These are phyloP conservation scores for Malus hybrid DNA, from an alignment of 331 rosid genomes.

Conservation along the genomic window DNA sequence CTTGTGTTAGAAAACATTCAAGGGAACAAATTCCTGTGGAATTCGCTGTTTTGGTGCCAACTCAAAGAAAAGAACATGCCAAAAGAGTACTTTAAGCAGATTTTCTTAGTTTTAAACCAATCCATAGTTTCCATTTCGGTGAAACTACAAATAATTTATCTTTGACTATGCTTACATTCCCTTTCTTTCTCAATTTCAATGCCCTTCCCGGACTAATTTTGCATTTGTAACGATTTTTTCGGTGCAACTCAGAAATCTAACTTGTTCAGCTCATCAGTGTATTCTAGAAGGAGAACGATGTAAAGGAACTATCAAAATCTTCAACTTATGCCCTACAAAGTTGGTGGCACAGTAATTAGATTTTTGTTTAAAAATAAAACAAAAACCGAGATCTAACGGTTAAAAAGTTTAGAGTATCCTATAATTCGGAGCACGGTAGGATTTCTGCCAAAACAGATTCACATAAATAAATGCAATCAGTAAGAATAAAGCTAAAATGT, in stretches of 20 bases:
- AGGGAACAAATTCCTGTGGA: background rate
- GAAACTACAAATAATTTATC: background rate
- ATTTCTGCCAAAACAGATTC: background rate
- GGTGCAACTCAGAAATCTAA: background rate
- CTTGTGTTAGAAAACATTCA: background rate
- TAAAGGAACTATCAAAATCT: background rate
- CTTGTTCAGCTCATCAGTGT: background rate
- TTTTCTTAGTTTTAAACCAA: background rate
- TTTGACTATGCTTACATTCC: background rate
- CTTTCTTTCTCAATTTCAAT: too few species aligned
- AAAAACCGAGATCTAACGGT: too few species aligned
- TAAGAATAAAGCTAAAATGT: background rate
- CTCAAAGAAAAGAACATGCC: background rate
- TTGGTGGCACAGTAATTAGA: background rate
- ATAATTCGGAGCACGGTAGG: too few species aligned
- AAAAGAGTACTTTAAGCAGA: background rate
- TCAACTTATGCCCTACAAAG: background rate
- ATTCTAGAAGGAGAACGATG: background rate
- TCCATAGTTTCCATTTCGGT: background rate
- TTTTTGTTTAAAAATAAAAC: too few species aligned
- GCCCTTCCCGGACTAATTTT: background rate
- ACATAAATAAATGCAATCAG: background rate
- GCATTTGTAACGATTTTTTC: background rate
- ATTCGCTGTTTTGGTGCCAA: background rate
- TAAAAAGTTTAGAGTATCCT: too few species aligned